Conservation (phyloP, 495 filamentous ascomycete species). For the Schizothecium vesticola region DNA sequence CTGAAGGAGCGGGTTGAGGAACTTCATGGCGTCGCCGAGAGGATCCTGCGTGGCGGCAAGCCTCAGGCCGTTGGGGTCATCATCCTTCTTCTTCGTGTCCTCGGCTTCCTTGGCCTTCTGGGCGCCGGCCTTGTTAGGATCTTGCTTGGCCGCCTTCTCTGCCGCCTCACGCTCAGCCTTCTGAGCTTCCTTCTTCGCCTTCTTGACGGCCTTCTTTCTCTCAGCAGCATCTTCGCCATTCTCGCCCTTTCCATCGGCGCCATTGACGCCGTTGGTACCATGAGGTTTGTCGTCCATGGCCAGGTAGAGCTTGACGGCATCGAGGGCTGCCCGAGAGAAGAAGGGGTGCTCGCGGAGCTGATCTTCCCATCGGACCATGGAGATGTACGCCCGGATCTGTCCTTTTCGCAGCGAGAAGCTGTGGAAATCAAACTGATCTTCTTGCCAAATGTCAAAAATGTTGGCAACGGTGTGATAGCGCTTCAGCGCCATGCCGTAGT, state of each 20-base stretch:
- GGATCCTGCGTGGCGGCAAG: constrained; percentile 76
- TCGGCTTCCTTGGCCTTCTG: constrained; percentile 43
- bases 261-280: constrained; percentile 51
- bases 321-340: constrained; percentile 79
- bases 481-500: constrained; percentile 82
- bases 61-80: constrained; percentile 75
- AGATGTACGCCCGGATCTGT: constrained; percentile 88
- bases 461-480: constrained; percentile 79
- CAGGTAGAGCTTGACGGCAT: constrained; percentile 75
- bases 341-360: constrained; percentile 85
- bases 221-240: constrained; percentile 61
- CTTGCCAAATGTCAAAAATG: constrained; percentile 95
- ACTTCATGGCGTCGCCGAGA: constrained; percentile 81
- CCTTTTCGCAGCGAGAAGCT: constrained; percentile 93
- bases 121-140: constrained; percentile 55
- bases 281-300: constrained; percentile 71
- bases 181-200: constrained; percentile 87
- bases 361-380: constrained; percentile 97
- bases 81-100: constrained; percentile 72
- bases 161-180: constrained; percentile 76
- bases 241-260: constrained; percentile 37
- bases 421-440: constrained; percentile 99
- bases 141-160: constrained; percentile 65
- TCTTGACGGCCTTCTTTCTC: constrained; percentile 89
- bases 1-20: constrained; percentile 72